Conservation (phyloP, 129 eudicot species). For the Tanacetum coccineum region DNA sequence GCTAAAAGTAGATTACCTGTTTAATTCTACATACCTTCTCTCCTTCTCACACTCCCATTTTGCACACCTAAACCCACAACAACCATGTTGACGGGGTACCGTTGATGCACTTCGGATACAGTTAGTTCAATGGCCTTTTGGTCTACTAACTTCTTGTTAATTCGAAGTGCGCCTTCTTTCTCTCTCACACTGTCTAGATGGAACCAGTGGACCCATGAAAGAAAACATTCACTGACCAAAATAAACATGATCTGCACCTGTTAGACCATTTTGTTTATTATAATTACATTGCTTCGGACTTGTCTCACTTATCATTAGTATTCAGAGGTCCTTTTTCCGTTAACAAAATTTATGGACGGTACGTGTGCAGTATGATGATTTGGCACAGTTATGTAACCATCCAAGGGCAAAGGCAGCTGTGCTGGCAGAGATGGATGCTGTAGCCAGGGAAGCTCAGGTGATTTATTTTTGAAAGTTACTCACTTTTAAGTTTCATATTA, state of each 20-base stretch:
- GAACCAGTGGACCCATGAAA: too few relatives aligned
- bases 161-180: too few relatives aligned
- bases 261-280: neutral
- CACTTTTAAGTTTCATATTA: neutral
- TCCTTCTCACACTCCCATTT: too few relatives aligned
- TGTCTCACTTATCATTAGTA: neutral
- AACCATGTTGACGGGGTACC: too few relatives aligned
- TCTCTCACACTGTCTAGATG: too few relatives aligned
- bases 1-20: neutral
- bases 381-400: slow-evolving; percentile 66
- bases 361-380: slow-evolving; percentile 56
- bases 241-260: neutral
- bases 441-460: slow-evolving; percentile 91
- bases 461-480: neutral
- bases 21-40: too few relatives aligned
- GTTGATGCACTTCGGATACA: too few relatives aligned
- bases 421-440: slow-evolving; percentile 78
- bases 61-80: too few relatives aligned
- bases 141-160: too few relatives aligned
- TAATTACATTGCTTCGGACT: neutral
- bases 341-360: neutral
- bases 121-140: too few relatives aligned
- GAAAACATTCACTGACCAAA: too few relatives aligned
- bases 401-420: slow-evolving; percentile 92
- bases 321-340: neutral